Evolutionary conservation across 352 stramenopile genomes (phyloP), one percentile per base, ranked within the genome.

Genomic region (Globisporangium radiosum): DNA sequence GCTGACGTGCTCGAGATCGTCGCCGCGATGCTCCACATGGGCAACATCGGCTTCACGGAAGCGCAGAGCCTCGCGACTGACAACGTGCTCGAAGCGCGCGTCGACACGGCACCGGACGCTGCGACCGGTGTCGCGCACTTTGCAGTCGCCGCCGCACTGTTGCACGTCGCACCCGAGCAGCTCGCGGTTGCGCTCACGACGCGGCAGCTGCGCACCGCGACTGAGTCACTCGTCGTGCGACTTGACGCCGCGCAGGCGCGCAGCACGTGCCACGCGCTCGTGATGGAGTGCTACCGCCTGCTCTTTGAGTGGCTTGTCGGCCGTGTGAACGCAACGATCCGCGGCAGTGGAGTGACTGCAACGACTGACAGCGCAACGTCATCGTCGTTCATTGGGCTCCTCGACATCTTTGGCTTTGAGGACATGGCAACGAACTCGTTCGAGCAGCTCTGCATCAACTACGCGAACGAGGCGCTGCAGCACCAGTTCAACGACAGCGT

Each of bases 261-360:
- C 13, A 78, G 96, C 63, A 91, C 82, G 9, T 76, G 91, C 25
- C 88, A 97, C 57, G 92, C 89, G 25, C 73, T 98, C 9, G 80
- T 88, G 10, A 98, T 98, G 85, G 88, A 94, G 66, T 82, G 94
- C 53, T 98, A 98, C 67, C 76, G 88, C 9, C 66, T 92, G 52
- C 68, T 97, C 5, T 98, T 98, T 61, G 80, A 97, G 47, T 99
- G 94, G 93, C 82, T 99, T 48, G 95, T 99, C 40, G 73, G 75
- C 7, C 76, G 78, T 10, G 86, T 98, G 59, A 98, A 98, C 72
- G 72, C 78, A 53, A 86, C 87, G 64, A 93, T 97, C n/a, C 72
- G 70, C 33, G 56, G 58, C 17, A 65, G 71, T 15, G 2, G 15
- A 4, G 45, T 7, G 15, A 50, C 14, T 11, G 19, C 9, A 37